Conservation (phyloP, 179 eudicot genomes). For the Patellifolia procumbens region DNA sequence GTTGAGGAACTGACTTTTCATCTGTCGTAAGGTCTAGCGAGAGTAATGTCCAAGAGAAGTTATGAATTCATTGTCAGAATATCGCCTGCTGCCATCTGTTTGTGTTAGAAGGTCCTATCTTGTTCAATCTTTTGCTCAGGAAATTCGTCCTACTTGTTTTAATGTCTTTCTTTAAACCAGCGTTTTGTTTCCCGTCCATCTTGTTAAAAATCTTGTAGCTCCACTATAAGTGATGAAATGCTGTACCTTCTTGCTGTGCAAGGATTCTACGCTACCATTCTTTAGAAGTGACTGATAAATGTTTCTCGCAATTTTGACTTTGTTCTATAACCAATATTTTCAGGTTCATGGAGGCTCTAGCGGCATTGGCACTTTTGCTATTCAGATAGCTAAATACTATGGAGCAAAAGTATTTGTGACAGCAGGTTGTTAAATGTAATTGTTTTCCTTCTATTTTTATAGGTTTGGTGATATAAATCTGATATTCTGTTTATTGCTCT, state of each 20-base stretch:
- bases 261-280: not conserved
- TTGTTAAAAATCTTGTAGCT: not conserved
- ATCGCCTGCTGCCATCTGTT: not conserved
- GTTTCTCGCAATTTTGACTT: not conserved
- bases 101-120: not conserved
- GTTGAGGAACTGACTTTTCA: not conserved
- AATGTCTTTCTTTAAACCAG: not conserved
- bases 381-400: slow-evolving; percentile 79
- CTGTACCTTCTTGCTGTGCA: not conserved
- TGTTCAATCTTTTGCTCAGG: not conserved
- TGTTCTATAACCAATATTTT: slow-evolving; percentile 3
- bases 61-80: not conserved
- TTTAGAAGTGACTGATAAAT: not conserved
- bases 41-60: not conserved
- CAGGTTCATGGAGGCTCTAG: slow-evolving; percentile 98
- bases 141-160: not conserved
- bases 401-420: slow-evolving; percentile 85
- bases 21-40: not conserved
- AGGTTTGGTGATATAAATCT: not conserved
- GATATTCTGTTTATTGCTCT: not conserved
- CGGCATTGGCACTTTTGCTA: slow-evolving; percentile 96
- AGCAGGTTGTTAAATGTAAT: slow-evolving; percentile 56
- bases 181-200: not conserved
- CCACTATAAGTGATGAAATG: not conserved
- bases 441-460: no score